These are phyloP conservation scores for Colletotrichum sidae DNA, from an alignment of 2,329 filamentous ascomycete species.

Conservation along the genomic window DNA sequence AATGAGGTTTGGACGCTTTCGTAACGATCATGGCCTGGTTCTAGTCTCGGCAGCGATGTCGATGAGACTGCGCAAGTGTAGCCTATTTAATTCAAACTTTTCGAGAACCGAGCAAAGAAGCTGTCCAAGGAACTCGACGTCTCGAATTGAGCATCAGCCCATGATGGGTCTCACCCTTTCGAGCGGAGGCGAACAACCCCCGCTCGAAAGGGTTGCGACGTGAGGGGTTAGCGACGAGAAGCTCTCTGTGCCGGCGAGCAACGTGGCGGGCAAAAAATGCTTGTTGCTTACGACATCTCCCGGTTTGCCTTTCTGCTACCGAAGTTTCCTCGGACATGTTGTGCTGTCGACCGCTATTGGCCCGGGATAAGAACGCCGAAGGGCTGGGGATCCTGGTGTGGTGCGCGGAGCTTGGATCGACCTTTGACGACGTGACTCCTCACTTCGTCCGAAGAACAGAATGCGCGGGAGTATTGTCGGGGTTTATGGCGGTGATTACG, in stretches of 20 bases:
- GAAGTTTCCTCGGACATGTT: background rate
- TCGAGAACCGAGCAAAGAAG: no score
- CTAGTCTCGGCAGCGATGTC: background rate
- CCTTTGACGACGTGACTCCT: background rate
- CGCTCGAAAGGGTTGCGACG: no score
- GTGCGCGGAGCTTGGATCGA: background rate
- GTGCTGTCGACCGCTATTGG: background rate
- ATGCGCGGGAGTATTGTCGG: no score
- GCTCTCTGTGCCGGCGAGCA: background rate
- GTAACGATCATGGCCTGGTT: slow-evolving; percentile 21
- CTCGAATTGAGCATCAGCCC: no score
- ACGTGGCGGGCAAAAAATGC: background rate
- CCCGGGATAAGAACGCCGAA: background rate
- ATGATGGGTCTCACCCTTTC: no score
- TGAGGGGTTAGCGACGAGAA: no score
- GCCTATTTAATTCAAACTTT: no score
- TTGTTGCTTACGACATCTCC: slow-evolving; percentile 14
- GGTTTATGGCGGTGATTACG: no score
- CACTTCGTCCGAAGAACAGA: background rate
- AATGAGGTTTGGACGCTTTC: slow-evolving; percentile 19
- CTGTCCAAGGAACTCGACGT: no score
- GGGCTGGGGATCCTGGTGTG: background rate
- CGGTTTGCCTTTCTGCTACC: slow-evolving; percentile 2
- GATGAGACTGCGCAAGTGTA: no score
- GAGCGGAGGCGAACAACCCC: no score